These are phyloP conservation scores for Colletotrichum liaoningense DNA, from an alignment of 2,329 filamentous ascomycete species.

Conservation along the genomic window DNA sequence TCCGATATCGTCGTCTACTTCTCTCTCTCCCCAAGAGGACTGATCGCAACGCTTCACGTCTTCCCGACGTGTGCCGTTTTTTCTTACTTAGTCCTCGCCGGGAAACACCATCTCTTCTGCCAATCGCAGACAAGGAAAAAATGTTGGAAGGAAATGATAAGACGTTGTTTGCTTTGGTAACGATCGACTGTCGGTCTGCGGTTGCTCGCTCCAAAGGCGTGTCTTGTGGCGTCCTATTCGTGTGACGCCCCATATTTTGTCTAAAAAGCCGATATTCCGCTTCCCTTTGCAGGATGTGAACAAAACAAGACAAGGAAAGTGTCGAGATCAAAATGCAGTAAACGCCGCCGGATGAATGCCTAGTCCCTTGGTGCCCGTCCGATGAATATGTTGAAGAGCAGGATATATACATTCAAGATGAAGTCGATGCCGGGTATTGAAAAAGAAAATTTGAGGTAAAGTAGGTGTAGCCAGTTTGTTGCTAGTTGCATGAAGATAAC, in stretches of 20 bases:
- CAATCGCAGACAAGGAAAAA: background rate
- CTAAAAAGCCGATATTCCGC: background rate
- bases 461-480: conserved; percentile 25
- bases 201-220: conserved; percentile 10
- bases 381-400: conserved; percentile 22
- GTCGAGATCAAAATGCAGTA: conserved; percentile 2
- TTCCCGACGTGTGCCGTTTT: background rate
- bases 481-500: conserved; percentile 18
- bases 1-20: conserved; percentile 22
- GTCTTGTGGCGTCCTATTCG: background rate
- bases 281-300: background rate
- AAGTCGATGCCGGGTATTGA: conserved; percentile 35
- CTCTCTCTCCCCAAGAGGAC: conserved; percentile 21
- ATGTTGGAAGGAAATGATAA: background rate
- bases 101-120: background rate
- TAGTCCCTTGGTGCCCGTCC: conserved; percentile 30
- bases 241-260: background rate
- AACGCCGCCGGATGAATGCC: conserved; percentile 35
- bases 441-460: background rate
- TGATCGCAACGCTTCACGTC: conserved; percentile 19
- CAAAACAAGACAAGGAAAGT: background rate
- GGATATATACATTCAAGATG: conserved; percentile 33
- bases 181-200: conserved; percentile 12
- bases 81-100: background rate
- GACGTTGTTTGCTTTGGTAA: conserved; percentile 4